Base-by-base conservation (phyloP, 1,284 basidiomycete genomes). In the Volvariella volvacea region DNA sequence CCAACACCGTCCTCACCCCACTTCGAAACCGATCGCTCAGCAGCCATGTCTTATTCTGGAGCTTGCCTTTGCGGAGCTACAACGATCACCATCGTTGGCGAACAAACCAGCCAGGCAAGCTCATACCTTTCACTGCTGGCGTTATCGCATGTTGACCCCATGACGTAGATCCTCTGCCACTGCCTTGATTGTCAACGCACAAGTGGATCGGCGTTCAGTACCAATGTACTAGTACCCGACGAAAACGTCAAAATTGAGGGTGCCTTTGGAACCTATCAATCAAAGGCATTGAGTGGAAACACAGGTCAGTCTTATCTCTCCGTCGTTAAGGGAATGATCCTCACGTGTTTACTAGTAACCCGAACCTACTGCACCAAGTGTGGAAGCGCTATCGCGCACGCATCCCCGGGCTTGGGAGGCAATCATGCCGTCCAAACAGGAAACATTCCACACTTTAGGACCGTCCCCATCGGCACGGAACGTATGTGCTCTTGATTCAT, bases 301-400 rank as follows among this genome's bases (percentile, higher is more conserved):
- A 56, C 51, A 9, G 63, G 63, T 64, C 21, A 19, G 55, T 44
- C 25, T 28, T 28, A 28, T 6, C 12, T 36, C n/a, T 9, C 30
- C n/a, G 34, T 31, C 2, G 30, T 14, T 9, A 2, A 14, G 28
- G 20, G 9, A 14, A 2, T 12, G 22, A 30, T 9, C 44, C n/a
- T n/a, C n/a, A n/a, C n/a, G n/a, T n/a, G n/a, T n/a, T n/a, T n/a
- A n/a, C n/a, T n/a, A 63, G 63, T 65, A 1, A 55, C 58, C 22
- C 62, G 63, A 36, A 52, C 60, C n/a, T 65, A 63, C 51, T 65
- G 63, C 42, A 41, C 53, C 46, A 60, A 55, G 44, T 65, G 63
- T 42, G 63, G 63, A 19, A 59, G 58, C 40, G 58, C 61, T 17
- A 55, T 65, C 22, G 55, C 58, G 9, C 63, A 65, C 41, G 55